phyloP scores from a whole-genome alignment of 768 basidiomycete genomes.

The Lactarius vividus region DNA sequence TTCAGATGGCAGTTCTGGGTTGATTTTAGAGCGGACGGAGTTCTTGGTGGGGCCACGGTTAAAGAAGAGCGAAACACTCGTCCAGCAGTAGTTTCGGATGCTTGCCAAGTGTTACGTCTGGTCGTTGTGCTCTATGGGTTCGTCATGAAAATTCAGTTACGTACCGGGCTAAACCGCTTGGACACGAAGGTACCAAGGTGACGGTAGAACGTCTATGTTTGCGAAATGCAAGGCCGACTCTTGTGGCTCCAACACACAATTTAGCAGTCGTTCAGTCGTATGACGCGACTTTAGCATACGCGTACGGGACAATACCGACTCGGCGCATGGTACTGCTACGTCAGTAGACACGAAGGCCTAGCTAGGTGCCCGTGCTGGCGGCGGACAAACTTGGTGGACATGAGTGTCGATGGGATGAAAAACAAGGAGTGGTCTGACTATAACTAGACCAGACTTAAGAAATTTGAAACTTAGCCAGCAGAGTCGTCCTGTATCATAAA shows the following conservation, averaged over 20 bases:
- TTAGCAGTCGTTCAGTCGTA: not conserved
- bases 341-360: not conserved
- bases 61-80: not conserved
- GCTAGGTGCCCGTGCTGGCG: too few species aligned
- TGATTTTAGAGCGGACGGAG: not conserved
- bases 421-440: constrained; percentile 14
- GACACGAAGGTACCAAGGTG: not conserved
- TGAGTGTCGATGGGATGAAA: not conserved
- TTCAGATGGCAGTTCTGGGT: not conserved
- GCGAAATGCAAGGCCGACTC: not conserved
- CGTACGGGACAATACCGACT: not conserved
- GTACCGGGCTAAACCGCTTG: not conserved
- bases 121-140: not conserved
- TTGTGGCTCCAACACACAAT: not conserved
- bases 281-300: not conserved
- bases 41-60: not conserved
- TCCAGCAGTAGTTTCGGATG: not conserved
- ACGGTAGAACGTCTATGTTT: not conserved
- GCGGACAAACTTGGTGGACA: too few species aligned
- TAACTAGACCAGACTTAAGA: constrained; percentile 27
- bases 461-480: constrained; percentile 26
- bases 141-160: not conserved
- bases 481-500: constrained; percentile 11
- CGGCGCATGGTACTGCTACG: not conserved
- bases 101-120: not conserved